Percentiles rank a stretch among this genome's conserved stretches.
Evolutionary conservation across 495 filamentous ascomycete genomes (phyloP).

Genomic region (Saxophila tyrrhenica): DNA sequence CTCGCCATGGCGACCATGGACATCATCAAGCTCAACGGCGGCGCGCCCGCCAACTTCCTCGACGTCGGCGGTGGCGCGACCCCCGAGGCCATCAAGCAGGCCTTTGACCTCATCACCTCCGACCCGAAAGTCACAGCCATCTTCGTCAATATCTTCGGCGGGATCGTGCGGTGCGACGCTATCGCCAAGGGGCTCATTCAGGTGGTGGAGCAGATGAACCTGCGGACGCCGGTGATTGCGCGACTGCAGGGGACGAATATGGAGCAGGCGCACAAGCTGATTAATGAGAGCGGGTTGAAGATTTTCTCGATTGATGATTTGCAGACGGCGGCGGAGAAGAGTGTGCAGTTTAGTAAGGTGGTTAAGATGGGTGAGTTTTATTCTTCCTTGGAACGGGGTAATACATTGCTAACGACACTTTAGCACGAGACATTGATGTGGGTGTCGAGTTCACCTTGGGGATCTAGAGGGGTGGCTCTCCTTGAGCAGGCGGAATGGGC

Average conservation of each 20-base stretch:
- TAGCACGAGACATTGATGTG: conserved; percentile 91
- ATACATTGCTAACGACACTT: too few species aligned
- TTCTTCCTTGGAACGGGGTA: not conserved
- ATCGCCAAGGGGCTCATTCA: conserved; percentile 93
- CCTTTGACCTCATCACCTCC: conserved; percentile 95
- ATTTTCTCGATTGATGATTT: conserved; percentile 99
- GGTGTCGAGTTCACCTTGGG: conserved; percentile 95
- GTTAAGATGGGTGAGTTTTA: conserved; percentile 79
- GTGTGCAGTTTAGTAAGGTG: conserved; percentile 96
- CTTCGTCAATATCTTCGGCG: conserved; percentile 99
- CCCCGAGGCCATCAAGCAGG: conserved; percentile 88
- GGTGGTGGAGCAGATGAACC: conserved; percentile 84
- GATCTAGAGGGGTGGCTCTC: conserved; percentile 45
- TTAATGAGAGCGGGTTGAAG: conserved; percentile 97
- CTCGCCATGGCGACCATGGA: conserved; percentile 99
- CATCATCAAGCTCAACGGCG: conserved; percentile 99
- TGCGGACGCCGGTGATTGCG: conserved; percentile 91
- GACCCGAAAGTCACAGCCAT: conserved; percentile 97
- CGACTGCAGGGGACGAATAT: conserved; percentile 98
- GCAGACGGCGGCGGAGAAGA: conserved; percentile 93
- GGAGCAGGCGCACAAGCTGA: conserved; percentile 85
- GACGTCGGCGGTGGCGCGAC: conserved; percentile 97
- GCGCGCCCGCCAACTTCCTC: conserved; percentile 92
- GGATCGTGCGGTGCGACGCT: conserved; percentile 95
- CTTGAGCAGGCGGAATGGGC: too few species aligned